These are phyloP conservation scores for Amphicarpaea edgeworthii DNA, from an alignment of 306 rosid species.

Conservation along the genomic window DNA sequence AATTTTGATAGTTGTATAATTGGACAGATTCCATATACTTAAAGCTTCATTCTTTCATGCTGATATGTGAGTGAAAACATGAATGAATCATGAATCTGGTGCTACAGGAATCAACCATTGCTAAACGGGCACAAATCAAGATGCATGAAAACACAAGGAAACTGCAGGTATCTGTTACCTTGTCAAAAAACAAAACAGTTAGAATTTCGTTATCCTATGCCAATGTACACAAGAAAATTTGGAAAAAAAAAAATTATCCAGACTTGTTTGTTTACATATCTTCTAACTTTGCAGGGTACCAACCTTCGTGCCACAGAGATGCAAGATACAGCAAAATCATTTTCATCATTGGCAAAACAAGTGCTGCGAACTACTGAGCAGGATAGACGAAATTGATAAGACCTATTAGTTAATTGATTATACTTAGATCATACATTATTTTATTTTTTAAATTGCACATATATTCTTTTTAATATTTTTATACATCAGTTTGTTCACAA, in stretches of 20 bases:
- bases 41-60: not conserved
- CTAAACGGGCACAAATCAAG: constrained; percentile 73
- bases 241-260: not conserved
- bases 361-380: constrained; percentile 71
- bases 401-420: not conserved
- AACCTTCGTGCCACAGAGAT: constrained; percentile 65
- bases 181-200: not conserved
- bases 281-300: constrained; percentile 61
- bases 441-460: constrained; percentile 13
- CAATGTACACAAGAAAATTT: constrained; percentile 13
- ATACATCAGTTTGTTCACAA: not conserved
- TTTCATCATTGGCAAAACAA: constrained; percentile 83
- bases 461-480: constrained; percentile 7
- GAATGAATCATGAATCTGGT: constrained; percentile 27
- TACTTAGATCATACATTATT: not conserved
- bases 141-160: constrained; percentile 70
- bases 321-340: constrained; percentile 84
- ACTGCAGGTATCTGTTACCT: constrained; percentile 60
- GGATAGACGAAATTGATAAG: constrained; percentile 54
- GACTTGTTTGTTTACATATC: constrained; percentile 5
- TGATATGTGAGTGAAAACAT: constrained; percentile 25
- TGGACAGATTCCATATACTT: not conserved
- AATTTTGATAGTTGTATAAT: not conserved
- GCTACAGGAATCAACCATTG: constrained; percentile 67
- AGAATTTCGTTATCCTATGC: not conserved